phyloP scores from a whole-genome alignment of 192 early-diverging fungal genomes.

The Physocladia obscura region DNA sequence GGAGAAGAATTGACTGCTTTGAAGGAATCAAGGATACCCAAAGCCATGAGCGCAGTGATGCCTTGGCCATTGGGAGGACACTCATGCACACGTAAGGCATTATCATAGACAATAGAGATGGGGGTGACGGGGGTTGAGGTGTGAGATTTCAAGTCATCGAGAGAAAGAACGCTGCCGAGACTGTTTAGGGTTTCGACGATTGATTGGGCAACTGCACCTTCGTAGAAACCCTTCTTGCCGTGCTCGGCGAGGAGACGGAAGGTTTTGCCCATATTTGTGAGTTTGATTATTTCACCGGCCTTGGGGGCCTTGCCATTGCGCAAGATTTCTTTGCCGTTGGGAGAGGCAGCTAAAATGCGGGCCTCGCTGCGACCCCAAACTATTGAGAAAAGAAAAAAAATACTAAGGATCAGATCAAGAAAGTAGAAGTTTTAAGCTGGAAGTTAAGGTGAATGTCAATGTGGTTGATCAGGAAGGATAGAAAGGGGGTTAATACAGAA shows the following conservation, averaged over 20 bases:
- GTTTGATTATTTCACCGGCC: constrained; percentile 63
- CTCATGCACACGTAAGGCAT: constrained; percentile 57
- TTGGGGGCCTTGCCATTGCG: constrained; percentile 49
- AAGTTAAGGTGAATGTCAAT: too few species aligned
- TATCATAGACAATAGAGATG: constrained; percentile 63
- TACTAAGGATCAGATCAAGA: too few species aligned
- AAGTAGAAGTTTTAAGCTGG: too few species aligned
- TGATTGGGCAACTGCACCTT: constrained; percentile 62
- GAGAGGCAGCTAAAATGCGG: constrained; percentile 27
- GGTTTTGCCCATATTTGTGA: constrained; percentile 57
- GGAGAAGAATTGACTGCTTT: constrained; percentile 48
- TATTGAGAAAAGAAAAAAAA: too few species aligned
- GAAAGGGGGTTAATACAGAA: too few species aligned
- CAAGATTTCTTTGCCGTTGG: constrained; percentile 52
- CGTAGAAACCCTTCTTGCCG: constrained; percentile 70
- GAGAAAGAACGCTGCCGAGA: constrained; percentile 62
- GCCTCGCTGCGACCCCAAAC: constrained; percentile 41
- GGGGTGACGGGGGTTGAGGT: constrained; percentile 52
- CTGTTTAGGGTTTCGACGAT: constrained; percentile 57
- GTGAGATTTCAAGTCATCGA: constrained; percentile 65
- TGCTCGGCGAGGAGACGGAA: constrained; percentile 56
- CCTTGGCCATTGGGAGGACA: constrained; percentile 76
- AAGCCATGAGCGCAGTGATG: constrained; percentile 67
- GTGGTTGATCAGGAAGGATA: too few species aligned
- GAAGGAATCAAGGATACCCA: constrained; percentile 68